Evolutionary conservation across 2,329 filamentous ascomycete genomes (phyloP), one percentile per base, ranked within the genome.

Genomic region (Fusarium praegraminearum): DNA sequence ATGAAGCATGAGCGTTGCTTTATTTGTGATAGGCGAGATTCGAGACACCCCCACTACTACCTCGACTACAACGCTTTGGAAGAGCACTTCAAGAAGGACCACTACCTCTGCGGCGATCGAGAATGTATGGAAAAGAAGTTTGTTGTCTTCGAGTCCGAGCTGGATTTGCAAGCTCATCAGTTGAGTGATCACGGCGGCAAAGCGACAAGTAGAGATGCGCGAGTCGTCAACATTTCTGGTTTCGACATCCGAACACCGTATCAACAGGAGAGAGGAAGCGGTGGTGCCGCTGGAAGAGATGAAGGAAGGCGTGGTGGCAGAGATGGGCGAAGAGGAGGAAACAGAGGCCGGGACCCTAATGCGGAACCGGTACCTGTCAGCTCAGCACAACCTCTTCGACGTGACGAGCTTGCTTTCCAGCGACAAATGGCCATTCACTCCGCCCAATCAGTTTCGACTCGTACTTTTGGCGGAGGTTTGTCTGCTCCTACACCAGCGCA

Each of bases 101-200:
- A 99, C 79, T 97, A 90, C 76, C 82, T 94, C 1, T 99, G 96
- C 76, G 80, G 88, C 9, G 94, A 99, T 74, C 85, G 87, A 56
- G 94, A 97, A 76, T 99, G 96, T 75, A 78, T 96, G 76, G 96
- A 98, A 73, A 97, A 97, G 87, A 98, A 98, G 78, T 98, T 98
- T 77, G 92, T 98, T 32, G 96, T 98, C 1, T 99, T 99, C 73
- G 93, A 93, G 57, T 94, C 94, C 0, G 93, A 98, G 76, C 90
- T 99, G 84, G 96, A 99, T 75, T 82, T 99, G 47, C 97, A 98
- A 78, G 96, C 92, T 5, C 96, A 99, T 80, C 93, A 97, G 78
- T 81, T 99, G 12, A 91, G 92, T 73, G 88, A 90, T 56, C 96
- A 99, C 77, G 93, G 90, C 0, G 93, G 93, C 11, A 98, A 97